Base-by-base conservation (phyloP, 1,284 basidiomycete species). In the Marasmius sp. region DNA sequence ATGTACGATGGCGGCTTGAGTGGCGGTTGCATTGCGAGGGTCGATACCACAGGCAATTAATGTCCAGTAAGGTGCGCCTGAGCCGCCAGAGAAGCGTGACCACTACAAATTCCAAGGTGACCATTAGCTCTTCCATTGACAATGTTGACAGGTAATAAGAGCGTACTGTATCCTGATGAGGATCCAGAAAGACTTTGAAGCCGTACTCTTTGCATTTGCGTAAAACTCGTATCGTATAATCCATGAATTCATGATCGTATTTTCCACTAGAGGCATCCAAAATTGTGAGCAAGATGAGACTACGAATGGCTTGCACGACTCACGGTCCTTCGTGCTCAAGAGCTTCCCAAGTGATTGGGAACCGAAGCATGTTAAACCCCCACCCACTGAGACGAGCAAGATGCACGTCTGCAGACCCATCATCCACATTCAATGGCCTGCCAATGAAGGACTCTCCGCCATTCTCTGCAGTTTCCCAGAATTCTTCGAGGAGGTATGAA, bases 31-130 rank as follows among this genome's bases (percentile, higher is more conserved):
- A 67, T 92, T 85, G 57, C 87, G 83, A 0, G 95, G 94, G 70
- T 98, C 85, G 66, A 99, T 86, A 10, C 96, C 97, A 71, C 94
- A 97, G 0, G 96, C 96, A 41, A 86, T 83, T 6, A 98, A 81
- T 0, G 95, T 96, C 97, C 97, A 99, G 70, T 90, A 92, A 0
- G 97, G 97, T 0, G 97, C 97, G 11, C 97, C 97, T 0, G 94
- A 97, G 7, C 97, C 97, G 22, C 97, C 96, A 6, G 93, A 93
- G 78, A 96, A 98, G 45, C 97, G 92, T 1, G 96, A 98, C 94
- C 97, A 98, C 95, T 97, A 70, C 12, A 14, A 47, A 45, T 37
- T 36, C 52, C 39, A 33, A 38, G 50, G 43, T 52, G 39, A 22
- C 18, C 52, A 27, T 11, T 8, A 43, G 43, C 49, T 41, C 45